Evolutionary conservation across 345 rosid genomes (phyloP).

Genomic region (Eutrema heterophyllum): DNA sequence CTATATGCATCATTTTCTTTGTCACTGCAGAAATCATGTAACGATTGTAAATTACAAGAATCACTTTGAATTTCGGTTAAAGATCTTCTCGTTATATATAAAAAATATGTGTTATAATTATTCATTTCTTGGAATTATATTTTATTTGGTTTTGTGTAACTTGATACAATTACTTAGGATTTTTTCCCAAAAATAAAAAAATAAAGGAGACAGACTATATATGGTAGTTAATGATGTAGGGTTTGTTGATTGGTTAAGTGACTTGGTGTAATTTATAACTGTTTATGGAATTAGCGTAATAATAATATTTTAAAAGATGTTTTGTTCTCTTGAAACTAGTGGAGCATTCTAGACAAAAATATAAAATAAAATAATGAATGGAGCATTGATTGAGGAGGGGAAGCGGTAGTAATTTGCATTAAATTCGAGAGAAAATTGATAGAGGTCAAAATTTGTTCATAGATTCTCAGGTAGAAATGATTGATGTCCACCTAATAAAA

Average conservation of each 20-base stretch:
- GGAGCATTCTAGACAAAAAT: not conserved
- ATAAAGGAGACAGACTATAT: not conserved
- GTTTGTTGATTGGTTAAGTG: not conserved
- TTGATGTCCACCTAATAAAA: slow-evolving; percentile 12
- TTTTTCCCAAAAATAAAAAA: not conserved
- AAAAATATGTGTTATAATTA: not conserved
- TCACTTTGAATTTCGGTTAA: not conserved
- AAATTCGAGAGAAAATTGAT: not conserved
- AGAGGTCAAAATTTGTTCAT: not conserved
- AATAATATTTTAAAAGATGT: slow-evolving; percentile 9
- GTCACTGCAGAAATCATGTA: not conserved
- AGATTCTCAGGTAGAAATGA: slow-evolving; percentile 23
- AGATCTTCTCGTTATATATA: not conserved
- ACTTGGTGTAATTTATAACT: slow-evolving; percentile 11
- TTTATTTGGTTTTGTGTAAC: not conserved
- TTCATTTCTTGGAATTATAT: not conserved
- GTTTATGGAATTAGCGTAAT: slow-evolving; percentile 1
- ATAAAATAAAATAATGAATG: slow-evolving; percentile 10
- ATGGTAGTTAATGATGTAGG: slow-evolving; percentile 14
- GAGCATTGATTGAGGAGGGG: slow-evolving; percentile 16
- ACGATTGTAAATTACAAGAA: not conserved
- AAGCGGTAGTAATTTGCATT: slow-evolving; percentile 10
- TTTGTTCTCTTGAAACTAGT: not conserved
- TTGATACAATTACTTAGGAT: not conserved
- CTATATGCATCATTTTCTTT: not conserved